Evolutionary conservation across 169 alveolate species (phyloP), one percentile per base, ranked within the genome.

Genomic region (Plasmodium fragile): DNA sequence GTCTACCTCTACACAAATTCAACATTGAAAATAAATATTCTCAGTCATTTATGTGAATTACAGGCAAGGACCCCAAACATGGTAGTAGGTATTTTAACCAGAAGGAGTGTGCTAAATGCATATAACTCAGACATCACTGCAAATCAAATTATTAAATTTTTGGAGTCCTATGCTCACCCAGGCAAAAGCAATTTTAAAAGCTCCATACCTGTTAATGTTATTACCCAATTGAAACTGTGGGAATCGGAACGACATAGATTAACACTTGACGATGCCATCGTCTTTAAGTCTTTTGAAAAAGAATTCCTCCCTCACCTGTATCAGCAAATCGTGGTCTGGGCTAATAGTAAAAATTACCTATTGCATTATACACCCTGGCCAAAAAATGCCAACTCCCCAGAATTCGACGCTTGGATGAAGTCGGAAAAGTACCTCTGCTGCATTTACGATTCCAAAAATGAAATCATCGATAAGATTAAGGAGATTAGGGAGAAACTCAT

Each of bases 1-100:
- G 98, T 97, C n/a, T 97, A 97, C 82, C 96, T 96, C 43, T 97
- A 97, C 72, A 97, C 98, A 30, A 97, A 98, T 18, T 97, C 97
- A 1, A 95, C 98, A 8, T 87, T 97, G 84, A 98, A 97, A 70
- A 94, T 97, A 30, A 96, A 96, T 49, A 96, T 97, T 6, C 85
- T 97, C 45, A 95, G 97, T 30, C 98, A 97, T 82, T 84, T 97
- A 41, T 97, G 99, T 80, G 98, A 97, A 82, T 92, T 97, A 43
- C 98, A 97, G 71, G 98, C 98, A 18, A 95, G 98, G 84, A 95
- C 98, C 25, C 98, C 98, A 28, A 97, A 97, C 65, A 80, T 97
- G 82, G 98, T 97, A 0, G 96, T 96, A n/a, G 99, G 99, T 30
- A 95, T 97, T 32, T 73, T 97, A 69, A 96, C 99, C 2, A 78